Conservation (phyloP, 2,329 filamentous ascomycete genomes). For the Cryphonectria japonica region DNA sequence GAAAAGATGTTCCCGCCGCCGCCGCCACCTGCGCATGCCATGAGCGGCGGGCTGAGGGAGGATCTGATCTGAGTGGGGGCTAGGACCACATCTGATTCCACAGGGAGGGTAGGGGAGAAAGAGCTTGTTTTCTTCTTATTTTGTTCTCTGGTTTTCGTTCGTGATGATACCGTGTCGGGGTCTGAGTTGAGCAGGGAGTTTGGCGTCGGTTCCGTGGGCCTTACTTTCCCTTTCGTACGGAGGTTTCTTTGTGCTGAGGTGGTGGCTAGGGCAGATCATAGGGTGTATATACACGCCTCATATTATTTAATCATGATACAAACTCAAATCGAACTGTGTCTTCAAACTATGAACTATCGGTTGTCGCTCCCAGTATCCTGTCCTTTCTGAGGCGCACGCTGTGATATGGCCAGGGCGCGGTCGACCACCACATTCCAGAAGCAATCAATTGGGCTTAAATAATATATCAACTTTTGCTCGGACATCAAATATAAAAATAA, state of each 20-base stretch:
- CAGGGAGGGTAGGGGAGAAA: background rate
- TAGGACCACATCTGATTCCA: background rate
- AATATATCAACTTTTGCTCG: too few species aligned
- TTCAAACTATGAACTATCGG: background rate
- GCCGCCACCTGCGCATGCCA: slow-evolving; percentile 16
- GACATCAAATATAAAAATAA: background rate
- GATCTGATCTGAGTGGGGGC: slow-evolving; percentile 17
- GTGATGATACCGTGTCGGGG: background rate
- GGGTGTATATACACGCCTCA: background rate
- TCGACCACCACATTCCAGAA: background rate
- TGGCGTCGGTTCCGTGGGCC: slow-evolving; percentile 10
- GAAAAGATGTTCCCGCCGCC: slow-evolving; percentile 29
- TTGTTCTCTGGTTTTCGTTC: background rate
- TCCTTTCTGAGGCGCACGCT: background rate
- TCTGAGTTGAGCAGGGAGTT: slow-evolving; percentile 26
- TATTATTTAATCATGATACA: slow-evolving; percentile 2
- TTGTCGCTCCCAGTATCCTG: background rate
- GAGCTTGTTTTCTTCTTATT: background rate
- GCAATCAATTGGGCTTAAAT: background rate
- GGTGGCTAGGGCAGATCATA: background rate
- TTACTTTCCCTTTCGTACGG: background rate
- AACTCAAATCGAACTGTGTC: background rate
- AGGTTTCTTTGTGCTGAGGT: background rate
- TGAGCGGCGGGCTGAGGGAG: slow-evolving; percentile 30
- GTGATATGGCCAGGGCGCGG: background rate